A percentile compares a stretch with the other conserved stretches of the same genome.
phyloP scores from a whole-genome alignment of 306 rosid genomes.

The Trichosanthes truncata region DNA sequence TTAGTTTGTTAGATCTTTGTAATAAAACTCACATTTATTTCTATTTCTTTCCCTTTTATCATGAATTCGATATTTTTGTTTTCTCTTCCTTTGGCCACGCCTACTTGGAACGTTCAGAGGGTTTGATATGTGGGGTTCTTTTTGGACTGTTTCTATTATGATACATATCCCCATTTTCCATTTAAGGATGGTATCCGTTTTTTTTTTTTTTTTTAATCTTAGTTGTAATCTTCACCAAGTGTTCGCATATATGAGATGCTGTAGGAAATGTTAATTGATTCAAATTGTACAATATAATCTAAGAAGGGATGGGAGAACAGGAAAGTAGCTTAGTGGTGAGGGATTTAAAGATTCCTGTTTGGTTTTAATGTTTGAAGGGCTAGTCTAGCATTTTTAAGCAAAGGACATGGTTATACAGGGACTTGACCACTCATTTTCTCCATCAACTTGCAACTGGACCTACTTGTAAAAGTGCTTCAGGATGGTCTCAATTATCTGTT shows the following conservation, averaged over 20 bases:
- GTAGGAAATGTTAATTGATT: background rate
- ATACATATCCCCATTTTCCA: conserved; percentile 3
- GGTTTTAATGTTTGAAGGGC: background rate
- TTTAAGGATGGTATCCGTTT: background rate
- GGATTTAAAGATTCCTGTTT: background rate
- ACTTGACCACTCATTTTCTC: background rate
- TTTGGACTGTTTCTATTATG: conserved; percentile 1
- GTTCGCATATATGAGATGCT: background rate
- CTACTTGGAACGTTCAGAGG: background rate
- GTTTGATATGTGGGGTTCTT: conserved; percentile 6
- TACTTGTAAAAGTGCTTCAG: background rate
- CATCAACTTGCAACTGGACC: background rate
- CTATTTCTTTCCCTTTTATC: background rate
- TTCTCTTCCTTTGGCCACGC: background rate
- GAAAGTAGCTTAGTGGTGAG: background rate
- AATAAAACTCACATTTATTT: background rate
- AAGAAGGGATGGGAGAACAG: background rate
- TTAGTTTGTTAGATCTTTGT: background rate
- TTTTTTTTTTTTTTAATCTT: no score
- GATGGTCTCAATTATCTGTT: background rate
- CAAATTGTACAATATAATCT: background rate
- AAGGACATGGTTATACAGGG: background rate
- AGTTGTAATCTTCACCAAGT: background rate
- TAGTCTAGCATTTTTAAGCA: background rate
- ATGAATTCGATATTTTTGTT: background rate